phyloP scores from a whole-genome alignment of 2,329 filamentous ascomycete genomes.

The Aspergillus puulaauensis region DNA sequence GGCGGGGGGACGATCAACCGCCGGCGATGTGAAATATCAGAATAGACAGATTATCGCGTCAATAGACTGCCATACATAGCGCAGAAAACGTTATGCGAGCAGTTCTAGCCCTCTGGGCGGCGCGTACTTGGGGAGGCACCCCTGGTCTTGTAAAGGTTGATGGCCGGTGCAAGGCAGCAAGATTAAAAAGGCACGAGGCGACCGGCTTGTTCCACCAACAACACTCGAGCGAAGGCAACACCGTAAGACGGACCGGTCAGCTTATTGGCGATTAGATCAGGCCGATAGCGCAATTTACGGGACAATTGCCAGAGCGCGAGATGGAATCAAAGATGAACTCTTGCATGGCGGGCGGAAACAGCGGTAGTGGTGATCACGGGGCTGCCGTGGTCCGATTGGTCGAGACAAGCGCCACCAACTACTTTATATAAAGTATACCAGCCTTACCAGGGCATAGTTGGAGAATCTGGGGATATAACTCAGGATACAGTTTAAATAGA shows the following conservation, averaged over 20 bases:
- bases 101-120: background rate
- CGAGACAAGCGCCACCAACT: background rate
- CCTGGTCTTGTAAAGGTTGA: background rate
- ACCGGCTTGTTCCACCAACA: conserved; percentile 1
- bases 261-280: background rate
- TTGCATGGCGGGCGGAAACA: conserved; percentile 5
- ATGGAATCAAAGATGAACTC: conserved; percentile 1
- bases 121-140: background rate
- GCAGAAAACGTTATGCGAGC: conserved; percentile 9
- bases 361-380: conserved; percentile 18
- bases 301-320: background rate
- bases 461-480: background rate
- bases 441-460: background rate
- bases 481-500: background rate
- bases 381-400: conserved; percentile 14
- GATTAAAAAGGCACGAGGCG: conserved; percentile 20
- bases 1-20: conserved; percentile 7
- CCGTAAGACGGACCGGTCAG: background rate
- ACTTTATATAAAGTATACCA: background rate
- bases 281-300: background rate
- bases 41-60: conserved; percentile 3
- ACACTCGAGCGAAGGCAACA: background rate
- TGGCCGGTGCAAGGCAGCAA: conserved; percentile 30
- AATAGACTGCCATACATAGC: conserved; percentile 18
- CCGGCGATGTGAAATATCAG: background rate